Evolutionary conservation across 148 eudicot species (phyloP).

Genomic region (Amaranthus cruentus): DNA sequence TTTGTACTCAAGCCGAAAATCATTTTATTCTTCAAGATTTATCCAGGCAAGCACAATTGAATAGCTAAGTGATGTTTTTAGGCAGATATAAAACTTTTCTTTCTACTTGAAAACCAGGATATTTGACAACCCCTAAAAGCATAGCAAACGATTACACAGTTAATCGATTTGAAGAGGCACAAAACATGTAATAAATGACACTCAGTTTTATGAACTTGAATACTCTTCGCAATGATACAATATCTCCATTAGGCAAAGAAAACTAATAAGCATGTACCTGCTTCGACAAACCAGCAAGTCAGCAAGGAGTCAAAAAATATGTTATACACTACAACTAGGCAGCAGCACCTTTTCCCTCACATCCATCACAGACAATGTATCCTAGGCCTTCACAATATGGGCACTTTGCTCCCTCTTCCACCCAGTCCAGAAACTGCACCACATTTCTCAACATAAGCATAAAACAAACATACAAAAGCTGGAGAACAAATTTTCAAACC

Average conservation of each 20-base stretch:
- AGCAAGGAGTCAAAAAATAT: not conserved
- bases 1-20: too few relatives aligned
- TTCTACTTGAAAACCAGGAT: not conserved
- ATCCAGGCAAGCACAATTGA: too few relatives aligned
- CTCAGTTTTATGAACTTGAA: not conserved
- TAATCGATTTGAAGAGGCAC: not conserved
- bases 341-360: slow-evolving; percentile 40
- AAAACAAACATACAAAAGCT: not conserved
- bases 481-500: not conserved
- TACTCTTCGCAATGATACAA: not conserved
- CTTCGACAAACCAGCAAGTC: not conserved
- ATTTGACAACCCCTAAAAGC: not conserved
- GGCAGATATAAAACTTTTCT: too few relatives aligned
- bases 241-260: not conserved
- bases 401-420: slow-evolving; percentile 71
- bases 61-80: too few relatives aligned
- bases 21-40: too few relatives aligned
- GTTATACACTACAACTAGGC: slow-evolving; percentile 18
- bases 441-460: slow-evolving; percentile 12
- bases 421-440: slow-evolving; percentile 93
- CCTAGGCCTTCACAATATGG: slow-evolving; percentile 92
- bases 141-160: not conserved
- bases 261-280: slow-evolving; percentile 11
- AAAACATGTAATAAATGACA: not conserved
- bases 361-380: slow-evolving; percentile 56